Evolutionary conservation across 2,329 filamentous ascomycete genomes (phyloP).

Genomic region (Fusarium paranaense): DNA sequence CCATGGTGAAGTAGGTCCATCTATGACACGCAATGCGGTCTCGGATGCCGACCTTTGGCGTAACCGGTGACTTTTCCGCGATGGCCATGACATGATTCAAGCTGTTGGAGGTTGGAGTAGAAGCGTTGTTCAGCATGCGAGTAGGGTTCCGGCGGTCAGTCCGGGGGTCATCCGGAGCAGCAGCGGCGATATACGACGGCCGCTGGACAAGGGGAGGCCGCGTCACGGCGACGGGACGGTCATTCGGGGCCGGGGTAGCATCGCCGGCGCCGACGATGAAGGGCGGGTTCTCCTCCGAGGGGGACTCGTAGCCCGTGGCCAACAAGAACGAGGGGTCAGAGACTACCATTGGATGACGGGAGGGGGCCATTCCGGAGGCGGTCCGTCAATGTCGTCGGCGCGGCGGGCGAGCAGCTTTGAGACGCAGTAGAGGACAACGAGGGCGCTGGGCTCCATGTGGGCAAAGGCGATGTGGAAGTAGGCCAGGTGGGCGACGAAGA

Average conservation of each 20-base stretch:
- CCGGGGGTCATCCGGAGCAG: constrained; percentile 1
- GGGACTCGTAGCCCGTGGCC: constrained; percentile 52
- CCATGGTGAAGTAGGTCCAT: constrained; percentile 83
- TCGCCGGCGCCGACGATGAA: constrained; percentile 41
- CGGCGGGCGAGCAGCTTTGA: constrained; percentile 60
- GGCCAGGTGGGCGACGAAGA: constrained; percentile 65
- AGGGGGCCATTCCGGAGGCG: constrained; percentile 51
- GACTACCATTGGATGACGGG: constrained; percentile 45
- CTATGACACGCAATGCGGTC: constrained; percentile 65
- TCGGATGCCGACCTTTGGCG: constrained; percentile 56
- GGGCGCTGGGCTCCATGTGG: constrained; percentile 59
- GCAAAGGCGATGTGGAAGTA: constrained; percentile 65
- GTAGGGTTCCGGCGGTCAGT: background rate
- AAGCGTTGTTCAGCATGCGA: constrained; percentile 22
- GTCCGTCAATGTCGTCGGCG: constrained; percentile 61
- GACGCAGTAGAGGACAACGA: constrained; percentile 61
- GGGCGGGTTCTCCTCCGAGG: constrained; percentile 49
- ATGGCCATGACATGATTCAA: constrained; percentile 52
- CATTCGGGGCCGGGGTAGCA: background rate
- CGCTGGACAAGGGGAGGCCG: constrained; percentile 32
- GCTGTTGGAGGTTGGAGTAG: constrained; percentile 32
- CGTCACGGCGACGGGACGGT: background rate
- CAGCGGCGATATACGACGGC: constrained; percentile 31
- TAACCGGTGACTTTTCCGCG: constrained; percentile 39
- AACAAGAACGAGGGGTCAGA: constrained; percentile 18